These are phyloP conservation scores for Colletotrichum ledebouriae DNA, from an alignment of 2,329 filamentous ascomycete genomes.

Conservation along the genomic window DNA sequence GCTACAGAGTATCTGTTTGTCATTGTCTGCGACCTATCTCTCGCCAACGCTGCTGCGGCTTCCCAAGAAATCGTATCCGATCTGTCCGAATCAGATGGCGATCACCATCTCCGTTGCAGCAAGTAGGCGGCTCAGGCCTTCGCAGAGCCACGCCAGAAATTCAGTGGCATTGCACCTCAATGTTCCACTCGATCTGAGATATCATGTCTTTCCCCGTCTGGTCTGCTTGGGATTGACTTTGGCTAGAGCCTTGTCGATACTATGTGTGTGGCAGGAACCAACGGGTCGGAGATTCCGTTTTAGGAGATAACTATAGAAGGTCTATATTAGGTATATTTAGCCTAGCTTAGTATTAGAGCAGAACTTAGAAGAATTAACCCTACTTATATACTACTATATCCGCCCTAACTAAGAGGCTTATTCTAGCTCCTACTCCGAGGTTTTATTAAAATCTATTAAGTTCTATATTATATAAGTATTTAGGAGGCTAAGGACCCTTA, in stretches of 20 bases:
- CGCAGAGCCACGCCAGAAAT: background rate
- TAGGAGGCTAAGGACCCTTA: no score
- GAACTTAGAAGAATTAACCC: no score
- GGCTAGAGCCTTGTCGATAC: background rate
- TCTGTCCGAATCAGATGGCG: slow-evolving; percentile 16
- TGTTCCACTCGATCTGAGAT: slow-evolving; percentile 1
- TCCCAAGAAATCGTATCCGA: slow-evolving; percentile 1
- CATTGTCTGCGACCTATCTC: background rate
- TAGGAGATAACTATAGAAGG: no score
- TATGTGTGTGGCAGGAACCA: no score
- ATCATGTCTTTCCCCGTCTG: slow-evolving; percentile 20
- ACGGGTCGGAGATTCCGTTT: no score
- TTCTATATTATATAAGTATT: no score
- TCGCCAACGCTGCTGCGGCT: slow-evolving; percentile 5
- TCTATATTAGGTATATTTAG: no score
- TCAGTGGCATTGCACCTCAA: slow-evolving; percentile 22
- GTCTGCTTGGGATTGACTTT: slow-evolving; percentile 5
- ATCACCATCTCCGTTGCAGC: background rate
- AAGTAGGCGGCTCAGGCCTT: background rate
- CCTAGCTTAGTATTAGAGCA: no score
- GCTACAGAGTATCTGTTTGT: background rate
- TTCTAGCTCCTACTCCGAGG: no score
- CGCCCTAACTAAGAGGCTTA: no score
- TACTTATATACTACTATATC: no score
- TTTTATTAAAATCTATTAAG: no score